Evolutionary conservation across 371 early-diverging fungal genomes (phyloP).

Genomic region (Mortierella sp.): DNA sequence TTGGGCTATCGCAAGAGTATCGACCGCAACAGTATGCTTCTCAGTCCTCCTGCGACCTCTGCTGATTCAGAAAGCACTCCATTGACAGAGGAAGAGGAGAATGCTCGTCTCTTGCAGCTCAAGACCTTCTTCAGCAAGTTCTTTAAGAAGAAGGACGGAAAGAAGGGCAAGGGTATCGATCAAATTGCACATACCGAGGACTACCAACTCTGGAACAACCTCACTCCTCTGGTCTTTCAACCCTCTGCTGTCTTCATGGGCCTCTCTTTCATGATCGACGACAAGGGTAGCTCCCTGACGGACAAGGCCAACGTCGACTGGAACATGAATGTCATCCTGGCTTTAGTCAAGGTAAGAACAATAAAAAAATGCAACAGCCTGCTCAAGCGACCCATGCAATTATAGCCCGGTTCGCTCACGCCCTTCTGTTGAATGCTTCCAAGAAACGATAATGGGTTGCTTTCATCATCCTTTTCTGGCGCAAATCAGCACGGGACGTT

Average conservation of each 20-base stretch:
- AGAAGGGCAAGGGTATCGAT: slow-evolving; percentile 32
- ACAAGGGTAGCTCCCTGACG: slow-evolving; percentile 43
- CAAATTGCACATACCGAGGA: slow-evolving; percentile 40
- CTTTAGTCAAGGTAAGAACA: slow-evolving; percentile 48
- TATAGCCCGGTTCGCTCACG: background rate
- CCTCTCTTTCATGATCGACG: slow-evolving; percentile 54
- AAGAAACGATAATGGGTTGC: background rate
- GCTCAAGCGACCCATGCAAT: background rate
- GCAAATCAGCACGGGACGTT: slow-evolving; percentile 9
- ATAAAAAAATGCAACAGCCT: background rate
- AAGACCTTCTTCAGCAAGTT: slow-evolving; percentile 45
- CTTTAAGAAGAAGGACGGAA: slow-evolving; percentile 50
- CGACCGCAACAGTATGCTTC: slow-evolving; percentile 38
- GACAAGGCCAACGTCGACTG: slow-evolving; percentile 37
- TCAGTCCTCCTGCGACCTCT: slow-evolving; percentile 10
- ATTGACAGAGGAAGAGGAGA: slow-evolving; percentile 45
- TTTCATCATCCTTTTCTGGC: background rate
- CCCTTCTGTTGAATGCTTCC: background rate
- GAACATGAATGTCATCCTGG: slow-evolving; percentile 60
- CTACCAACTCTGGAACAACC: slow-evolving; percentile 47
- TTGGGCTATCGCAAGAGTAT: slow-evolving; percentile 21
- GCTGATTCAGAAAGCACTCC: background rate
- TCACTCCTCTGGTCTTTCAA: slow-evolving; percentile 38
- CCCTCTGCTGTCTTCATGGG: slow-evolving; percentile 58
- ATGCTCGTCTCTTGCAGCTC: slow-evolving; percentile 43